phyloP scores from a whole-genome alignment of 1,139 yeast species.

The Hemisphaericaspora lyxosophila region DNA sequence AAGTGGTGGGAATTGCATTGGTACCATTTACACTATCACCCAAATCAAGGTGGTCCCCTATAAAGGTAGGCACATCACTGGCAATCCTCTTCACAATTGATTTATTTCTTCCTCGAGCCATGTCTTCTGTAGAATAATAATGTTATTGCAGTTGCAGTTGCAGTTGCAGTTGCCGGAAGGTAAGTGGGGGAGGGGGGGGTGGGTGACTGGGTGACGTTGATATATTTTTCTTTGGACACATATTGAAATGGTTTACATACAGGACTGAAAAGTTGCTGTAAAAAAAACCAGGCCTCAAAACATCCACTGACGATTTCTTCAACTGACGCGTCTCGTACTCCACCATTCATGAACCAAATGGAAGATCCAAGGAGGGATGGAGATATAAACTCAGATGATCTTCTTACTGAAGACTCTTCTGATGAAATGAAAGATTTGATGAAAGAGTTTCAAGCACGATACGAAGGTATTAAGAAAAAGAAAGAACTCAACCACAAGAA shows the following conservation, averaged over 20 bases:
- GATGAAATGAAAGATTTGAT: constrained; percentile 29
- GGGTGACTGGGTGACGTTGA: neutral
- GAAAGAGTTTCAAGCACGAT: constrained; percentile 29
- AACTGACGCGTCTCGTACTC: constrained; percentile 5
- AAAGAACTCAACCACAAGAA: constrained; percentile 11
- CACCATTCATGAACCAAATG: constrained; percentile 10
- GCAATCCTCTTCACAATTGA: constrained; percentile 52
- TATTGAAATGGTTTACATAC: neutral
- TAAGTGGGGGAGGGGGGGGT: neutral
- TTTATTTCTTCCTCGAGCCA: constrained; percentile 44
- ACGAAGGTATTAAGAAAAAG: constrained; percentile 18
- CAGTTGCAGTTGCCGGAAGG: too few species aligned
- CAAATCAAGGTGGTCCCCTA: constrained; percentile 19
- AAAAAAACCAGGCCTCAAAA: too few species aligned
- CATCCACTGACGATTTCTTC: too few species aligned
- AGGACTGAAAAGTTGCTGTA: too few species aligned
- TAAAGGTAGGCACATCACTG: constrained; percentile 33
- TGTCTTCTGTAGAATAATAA: too few species aligned
- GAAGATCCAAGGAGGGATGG: constrained; percentile 26
- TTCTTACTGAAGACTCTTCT: constrained; percentile 28
- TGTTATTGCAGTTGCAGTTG: too few species aligned
- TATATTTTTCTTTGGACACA: neutral
- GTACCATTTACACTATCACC: constrained; percentile 2
- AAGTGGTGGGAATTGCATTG: constrained; percentile 5
- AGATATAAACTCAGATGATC: constrained; percentile 20